Conservation (phyloP, 805 yeast genomes). For the Lipomyces yamadae region DNA sequence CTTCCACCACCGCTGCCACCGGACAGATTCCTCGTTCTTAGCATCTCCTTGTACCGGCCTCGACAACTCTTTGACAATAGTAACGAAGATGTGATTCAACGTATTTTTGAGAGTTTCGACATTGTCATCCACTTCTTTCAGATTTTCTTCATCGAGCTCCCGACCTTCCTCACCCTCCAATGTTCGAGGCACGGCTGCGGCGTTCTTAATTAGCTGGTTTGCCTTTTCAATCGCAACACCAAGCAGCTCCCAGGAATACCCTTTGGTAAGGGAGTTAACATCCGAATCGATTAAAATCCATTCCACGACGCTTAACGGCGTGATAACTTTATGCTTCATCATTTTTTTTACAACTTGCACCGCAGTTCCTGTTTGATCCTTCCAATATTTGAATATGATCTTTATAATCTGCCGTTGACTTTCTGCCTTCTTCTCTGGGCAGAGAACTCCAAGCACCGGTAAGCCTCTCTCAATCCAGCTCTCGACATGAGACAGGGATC, state of each 20-base stretch:
- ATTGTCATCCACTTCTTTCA: conserved; percentile 9
- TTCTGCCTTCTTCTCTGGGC: conserved; percentile 10
- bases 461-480: conserved; percentile 55
- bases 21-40: conserved; percentile 24
- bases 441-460: conserved; percentile 46
- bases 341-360: conserved; percentile 61
- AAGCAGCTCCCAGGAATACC: conserved; percentile 35
- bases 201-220: conserved; percentile 16
- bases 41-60: conserved; percentile 16
- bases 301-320: conserved; percentile 50
- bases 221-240: conserved; percentile 35
- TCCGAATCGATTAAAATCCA: conserved; percentile 50
- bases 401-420: conserved; percentile 54
- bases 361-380: conserved; percentile 66
- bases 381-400: conserved; percentile 68
- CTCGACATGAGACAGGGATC: conserved; percentile 80
- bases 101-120: conserved; percentile 4
- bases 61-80: conserved; percentile 31
- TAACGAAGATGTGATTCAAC: conserved; percentile 21
- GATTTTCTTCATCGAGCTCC: conserved; percentile 1
- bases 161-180: conserved; percentile 50
- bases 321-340: conserved; percentile 53
- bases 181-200: conserved; percentile 43
- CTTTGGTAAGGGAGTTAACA: conserved; percentile 21
- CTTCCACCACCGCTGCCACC: conserved; percentile 38